Evolutionary conservation across 2,329 filamentous ascomycete species (phyloP).

Genomic region (Colletotrichum sidae): DNA sequence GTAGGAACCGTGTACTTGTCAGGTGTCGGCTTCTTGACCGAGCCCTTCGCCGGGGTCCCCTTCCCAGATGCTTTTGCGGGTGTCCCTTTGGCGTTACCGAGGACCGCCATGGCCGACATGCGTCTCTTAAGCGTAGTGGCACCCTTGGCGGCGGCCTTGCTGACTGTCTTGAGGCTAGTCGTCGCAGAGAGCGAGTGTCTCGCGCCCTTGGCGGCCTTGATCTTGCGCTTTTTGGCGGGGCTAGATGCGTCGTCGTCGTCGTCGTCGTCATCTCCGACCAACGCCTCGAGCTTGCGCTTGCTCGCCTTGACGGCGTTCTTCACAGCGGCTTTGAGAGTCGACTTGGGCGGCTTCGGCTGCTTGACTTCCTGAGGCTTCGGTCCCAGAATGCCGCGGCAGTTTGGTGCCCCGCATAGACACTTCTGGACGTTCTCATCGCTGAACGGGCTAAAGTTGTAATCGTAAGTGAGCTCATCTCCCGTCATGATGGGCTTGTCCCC

Average conservation of each 20-base stretch:
- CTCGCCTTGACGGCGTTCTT: conserved; percentile 58
- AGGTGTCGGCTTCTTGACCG: conserved; percentile 21
- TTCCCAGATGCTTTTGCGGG: conserved; percentile 22
- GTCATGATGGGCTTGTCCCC: conserved; percentile 91
- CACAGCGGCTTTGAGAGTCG: conserved; percentile 51
- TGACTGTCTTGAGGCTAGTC: conserved; percentile 35
- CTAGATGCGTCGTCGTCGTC: conserved; percentile 38
- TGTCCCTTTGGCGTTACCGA: conserved; percentile 31
- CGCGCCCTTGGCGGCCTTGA: conserved; percentile 47
- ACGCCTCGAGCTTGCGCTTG: conserved; percentile 69
- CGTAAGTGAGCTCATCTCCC: conserved; percentile 95
- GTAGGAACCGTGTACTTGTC: conserved; percentile 37
- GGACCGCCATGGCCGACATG: conserved; percentile 47
- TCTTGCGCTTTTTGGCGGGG: conserved; percentile 46
- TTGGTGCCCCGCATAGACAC: conserved; percentile 72
- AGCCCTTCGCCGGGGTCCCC: conserved; percentile 21
- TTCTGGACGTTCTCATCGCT: conserved; percentile 76
- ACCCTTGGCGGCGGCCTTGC: conserved; percentile 50
- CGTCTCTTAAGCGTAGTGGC: conserved; percentile 49
- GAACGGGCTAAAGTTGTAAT: conserved; percentile 81
- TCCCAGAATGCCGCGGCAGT: conserved; percentile 73
- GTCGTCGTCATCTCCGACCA: conserved; percentile 58
- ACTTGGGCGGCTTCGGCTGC: conserved; percentile 57
- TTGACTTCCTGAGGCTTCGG: conserved; percentile 70
- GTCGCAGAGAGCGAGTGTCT: conserved; percentile 50